phyloP scores from a whole-genome alignment of 495 filamentous ascomycete species.

The Penicillium desertorum region DNA sequence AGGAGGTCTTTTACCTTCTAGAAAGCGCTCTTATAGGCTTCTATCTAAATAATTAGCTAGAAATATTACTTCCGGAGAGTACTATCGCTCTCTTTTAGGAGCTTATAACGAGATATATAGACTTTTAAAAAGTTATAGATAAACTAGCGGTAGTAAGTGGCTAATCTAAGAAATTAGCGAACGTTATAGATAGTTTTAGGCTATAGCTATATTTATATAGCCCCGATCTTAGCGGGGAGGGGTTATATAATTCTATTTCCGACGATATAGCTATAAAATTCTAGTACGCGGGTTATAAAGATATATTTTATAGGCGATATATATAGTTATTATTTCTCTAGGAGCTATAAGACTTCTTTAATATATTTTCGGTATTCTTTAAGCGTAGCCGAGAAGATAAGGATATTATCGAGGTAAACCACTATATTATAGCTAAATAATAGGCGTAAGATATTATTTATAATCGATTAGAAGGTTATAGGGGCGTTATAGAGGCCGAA shows the following conservation, averaged over 20 bases:
- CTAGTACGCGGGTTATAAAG: too few relatives aligned
- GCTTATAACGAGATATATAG: neutral
- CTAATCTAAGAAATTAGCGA: neutral
- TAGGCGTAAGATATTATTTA: too few relatives aligned
- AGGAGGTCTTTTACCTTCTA: neutral
- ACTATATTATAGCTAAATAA: too few relatives aligned
- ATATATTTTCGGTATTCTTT: too few relatives aligned
- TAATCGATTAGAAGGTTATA: too few relatives aligned
- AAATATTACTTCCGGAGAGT: neutral
- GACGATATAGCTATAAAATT: neutral
- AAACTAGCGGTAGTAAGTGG: neutral
- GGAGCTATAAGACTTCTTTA: too few relatives aligned
- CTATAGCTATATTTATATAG: fast-evolving
- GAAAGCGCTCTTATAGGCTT: neutral
- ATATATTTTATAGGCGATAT: too few relatives aligned
- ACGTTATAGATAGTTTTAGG: neutral
- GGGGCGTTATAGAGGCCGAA: too few relatives aligned
- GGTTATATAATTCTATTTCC: neutral
- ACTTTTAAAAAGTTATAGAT: neutral
- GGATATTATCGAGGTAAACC: too few relatives aligned
- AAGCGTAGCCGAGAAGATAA: too few relatives aligned
- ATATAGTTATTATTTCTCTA: too few relatives aligned
- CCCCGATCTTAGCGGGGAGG: neutral
- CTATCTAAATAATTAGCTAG: neutral
- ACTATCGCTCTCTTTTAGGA: neutral